Percentiles rank a stretch among this genome's conserved stretches.
These are phyloP conservation scores for Colletotrichum gloeosporioides DNA, from an alignment of 2,329 filamentous ascomycete genomes.

Conservation along the genomic window DNA sequence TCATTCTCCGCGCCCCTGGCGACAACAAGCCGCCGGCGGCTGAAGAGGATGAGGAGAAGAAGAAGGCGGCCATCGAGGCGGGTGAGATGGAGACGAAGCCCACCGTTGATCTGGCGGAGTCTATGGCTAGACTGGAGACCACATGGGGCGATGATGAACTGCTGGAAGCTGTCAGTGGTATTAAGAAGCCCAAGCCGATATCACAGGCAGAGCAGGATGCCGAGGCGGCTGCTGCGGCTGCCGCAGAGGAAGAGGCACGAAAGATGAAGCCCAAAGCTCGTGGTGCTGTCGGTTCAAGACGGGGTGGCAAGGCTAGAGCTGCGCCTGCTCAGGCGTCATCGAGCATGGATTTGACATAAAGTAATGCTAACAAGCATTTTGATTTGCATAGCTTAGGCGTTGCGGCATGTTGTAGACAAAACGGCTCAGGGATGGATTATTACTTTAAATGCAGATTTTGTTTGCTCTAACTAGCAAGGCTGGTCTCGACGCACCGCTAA, in stretches of 20 bases:
- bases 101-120: slow-evolving; percentile 34
- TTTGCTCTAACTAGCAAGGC: slow-evolving; percentile 15
- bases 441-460: slow-evolving; percentile 20
- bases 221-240: slow-evolving; percentile 25
- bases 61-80: slow-evolving; percentile 23
- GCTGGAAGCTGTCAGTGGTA: slow-evolving; percentile 51
- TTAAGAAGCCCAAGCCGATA: slow-evolving; percentile 35
- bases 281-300: slow-evolving; percentile 24
- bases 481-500: slow-evolving; percentile 9
- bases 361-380: neutral
- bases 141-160: slow-evolving; percentile 50
- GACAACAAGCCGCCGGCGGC: neutral
- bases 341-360: slow-evolving; percentile 21
- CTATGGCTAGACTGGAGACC: slow-evolving; percentile 43
- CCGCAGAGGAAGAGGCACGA: slow-evolving; percentile 30
- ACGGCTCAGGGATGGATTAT: neutral
- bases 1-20: slow-evolving; percentile 56
- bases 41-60: slow-evolving; percentile 27
- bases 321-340: slow-evolving; percentile 25
- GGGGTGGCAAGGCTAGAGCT: slow-evolving; percentile 31
- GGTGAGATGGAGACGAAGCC: neutral
- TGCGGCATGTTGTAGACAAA: slow-evolving; percentile 6
- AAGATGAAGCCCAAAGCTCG: slow-evolving; percentile 26
- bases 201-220: slow-evolving; percentile 31
- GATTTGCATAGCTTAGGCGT: slow-evolving; percentile 22